Base-by-base conservation (phyloP, 306 rosid genomes). In the Trifolium pratense region DNA sequence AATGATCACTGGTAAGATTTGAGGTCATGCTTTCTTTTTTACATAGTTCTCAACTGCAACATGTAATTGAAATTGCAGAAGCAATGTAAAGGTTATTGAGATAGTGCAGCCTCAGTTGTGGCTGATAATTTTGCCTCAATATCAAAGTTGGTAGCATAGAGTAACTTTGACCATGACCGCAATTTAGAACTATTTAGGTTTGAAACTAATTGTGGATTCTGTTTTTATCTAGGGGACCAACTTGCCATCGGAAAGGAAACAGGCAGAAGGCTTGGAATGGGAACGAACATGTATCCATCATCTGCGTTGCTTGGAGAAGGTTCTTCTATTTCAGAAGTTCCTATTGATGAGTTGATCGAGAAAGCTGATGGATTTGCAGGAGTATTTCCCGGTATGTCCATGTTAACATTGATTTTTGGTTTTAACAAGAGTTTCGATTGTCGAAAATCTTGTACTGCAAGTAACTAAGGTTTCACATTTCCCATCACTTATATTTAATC, bases 351-450 rank as follows among this genome's bases (percentile, higher is more conserved):
- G 76, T 79, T 93, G 88, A 93, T 93, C 58, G 97, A 93, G 86
- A 90, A 87, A 79, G 98, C 98, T 18, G 98, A 93, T 74, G 98
- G 98, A 65, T 93, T 93, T 79, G 98, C 98, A 1, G 98, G 97
- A 64, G 98, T 93, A n/a, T 93, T 93, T 89, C 98, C 98, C 42
- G 98, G 98, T 93, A 66, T 36, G 55, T 81, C 58, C 14, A 10
- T 40, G 46, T 40, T 40, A 11, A 40, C 46, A 12, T 40, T 40
- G 46, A 40, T 40, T 40, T 40, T 40, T 40, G 12, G 46, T 40
- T 40, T 40, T n/a, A n/a, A n/a, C n/a, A n/a, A n/a, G n/a, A n/a
- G n/a, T n/a, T n/a, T n/a, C n/a, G n/a, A n/a, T n/a, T n/a, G n/a
- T n/a, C n/a, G n/a, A n/a, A n/a, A n/a, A n/a, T n/a, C n/a, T n/a